Percentiles rank a stretch among this genome's conserved stretches.
Evolutionary conservation across 345 rosid genomes (phyloP).

Genomic region (Stellera chamaejasme): DNA sequence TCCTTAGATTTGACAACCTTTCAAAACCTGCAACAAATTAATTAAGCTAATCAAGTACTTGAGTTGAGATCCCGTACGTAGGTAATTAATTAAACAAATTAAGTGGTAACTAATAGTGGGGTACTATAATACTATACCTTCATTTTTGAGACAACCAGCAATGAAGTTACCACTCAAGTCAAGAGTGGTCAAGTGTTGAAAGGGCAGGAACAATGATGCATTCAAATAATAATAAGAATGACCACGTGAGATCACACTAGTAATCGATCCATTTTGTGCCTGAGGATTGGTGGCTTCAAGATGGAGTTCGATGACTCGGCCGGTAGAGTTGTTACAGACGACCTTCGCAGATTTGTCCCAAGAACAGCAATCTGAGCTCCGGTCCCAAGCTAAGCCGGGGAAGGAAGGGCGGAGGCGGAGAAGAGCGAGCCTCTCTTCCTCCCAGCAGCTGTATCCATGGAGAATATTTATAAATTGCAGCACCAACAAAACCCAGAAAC

Average conservation of each 20-base stretch:
- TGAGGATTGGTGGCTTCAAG: not conserved
- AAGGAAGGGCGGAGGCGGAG: conserved; percentile 3
- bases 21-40: not conserved
- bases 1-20: not conserved
- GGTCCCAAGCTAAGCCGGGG: too few species aligned
- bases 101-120: too few species aligned
- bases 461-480: too few species aligned
- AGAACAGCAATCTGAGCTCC: not conserved
- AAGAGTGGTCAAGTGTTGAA: conserved; percentile 1
- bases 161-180: not conserved
- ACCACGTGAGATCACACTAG: too few species aligned
- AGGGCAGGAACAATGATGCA: conserved; percentile 8
- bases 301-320: not conserved
- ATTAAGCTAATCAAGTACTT: not conserved
- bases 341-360: not conserved
- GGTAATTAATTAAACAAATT: too few species aligned
- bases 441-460: conserved; percentile 1
- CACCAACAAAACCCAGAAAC: not conserved
- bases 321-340: not conserved
- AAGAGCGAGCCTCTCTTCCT: conserved; percentile 1
- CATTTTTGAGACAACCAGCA: not conserved
- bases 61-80: not conserved
- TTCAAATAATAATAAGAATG: not conserved
- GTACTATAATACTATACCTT: too few species aligned
- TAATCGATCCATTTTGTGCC: too few species aligned